These are phyloP conservation scores for Phoma sp. DNA, from an alignment of 2,329 filamentous ascomycete genomes.

Conservation along the genomic window DNA sequence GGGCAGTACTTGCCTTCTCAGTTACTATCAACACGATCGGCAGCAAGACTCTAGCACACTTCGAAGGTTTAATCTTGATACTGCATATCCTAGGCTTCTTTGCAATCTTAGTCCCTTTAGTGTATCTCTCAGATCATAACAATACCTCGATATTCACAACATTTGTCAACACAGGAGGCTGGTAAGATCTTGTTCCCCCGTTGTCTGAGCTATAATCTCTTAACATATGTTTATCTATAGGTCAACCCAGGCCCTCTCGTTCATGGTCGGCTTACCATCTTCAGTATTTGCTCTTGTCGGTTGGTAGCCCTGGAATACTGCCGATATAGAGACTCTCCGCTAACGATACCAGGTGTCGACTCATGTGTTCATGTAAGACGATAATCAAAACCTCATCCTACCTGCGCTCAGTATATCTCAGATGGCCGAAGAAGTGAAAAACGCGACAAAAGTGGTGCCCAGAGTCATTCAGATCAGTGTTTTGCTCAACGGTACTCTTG, in stretches of 20 bases:
- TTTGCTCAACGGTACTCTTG: conserved; percentile 28
- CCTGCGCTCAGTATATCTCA: background rate
- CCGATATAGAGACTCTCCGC: background rate
- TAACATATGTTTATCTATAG: background rate
- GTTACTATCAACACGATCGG: conserved; percentile 50
- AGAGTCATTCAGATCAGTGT: conserved; percentile 42
- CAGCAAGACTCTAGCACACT: conserved; percentile 48
- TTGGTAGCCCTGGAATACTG: background rate
- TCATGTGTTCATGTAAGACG: background rate
- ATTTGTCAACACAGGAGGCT: conserved; percentile 53
- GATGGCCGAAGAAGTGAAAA: conserved; percentile 30
- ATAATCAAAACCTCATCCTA: too few relatives aligned
- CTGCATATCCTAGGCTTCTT: conserved; percentile 57
- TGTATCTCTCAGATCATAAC: conserved; percentile 47
- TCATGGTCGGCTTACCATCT: conserved; percentile 43
- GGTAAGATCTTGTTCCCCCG: conserved; percentile 23
- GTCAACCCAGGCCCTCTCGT: conserved; percentile 44
- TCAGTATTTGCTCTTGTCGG: conserved; percentile 29
- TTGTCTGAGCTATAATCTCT: too few relatives aligned
- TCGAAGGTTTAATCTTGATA: conserved; percentile 53
- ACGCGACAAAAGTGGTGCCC: conserved; percentile 31
- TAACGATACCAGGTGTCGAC: background rate
- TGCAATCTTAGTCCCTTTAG: conserved; percentile 54
- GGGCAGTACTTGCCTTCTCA: conserved; percentile 37
- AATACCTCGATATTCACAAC: conserved; percentile 50